Evolutionary conservation across 106 monocot species (phyloP).

Genomic region (Dendrobium huoshanense): DNA sequence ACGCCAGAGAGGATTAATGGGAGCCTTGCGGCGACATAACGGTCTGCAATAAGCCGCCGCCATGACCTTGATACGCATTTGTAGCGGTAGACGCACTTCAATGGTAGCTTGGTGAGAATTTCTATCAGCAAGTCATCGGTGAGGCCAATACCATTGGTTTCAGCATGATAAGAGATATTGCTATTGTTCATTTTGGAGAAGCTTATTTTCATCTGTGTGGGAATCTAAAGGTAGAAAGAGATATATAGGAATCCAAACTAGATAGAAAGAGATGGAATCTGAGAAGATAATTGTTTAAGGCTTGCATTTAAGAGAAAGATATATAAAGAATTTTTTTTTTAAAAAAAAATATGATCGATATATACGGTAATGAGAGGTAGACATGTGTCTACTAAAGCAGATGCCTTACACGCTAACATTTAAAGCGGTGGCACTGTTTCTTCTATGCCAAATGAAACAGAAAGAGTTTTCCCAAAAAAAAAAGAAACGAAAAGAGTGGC

Average conservation of each 20-base stretch:
- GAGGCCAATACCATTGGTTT: slow-evolving; percentile 10
- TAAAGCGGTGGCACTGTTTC: not conserved
- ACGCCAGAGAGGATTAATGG: slow-evolving; percentile 41
- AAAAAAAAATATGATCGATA: not conserved
- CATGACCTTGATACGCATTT: slow-evolving; percentile 47
- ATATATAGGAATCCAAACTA: not conserved
- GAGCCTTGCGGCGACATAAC: slow-evolving; percentile 19
- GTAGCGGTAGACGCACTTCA: slow-evolving; percentile 34
- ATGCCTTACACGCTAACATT: not conserved
- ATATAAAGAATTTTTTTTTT: not conserved
- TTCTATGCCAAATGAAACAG: not conserved
- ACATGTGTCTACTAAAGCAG: not conserved
- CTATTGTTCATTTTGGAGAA: not conserved
- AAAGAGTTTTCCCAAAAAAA: not conserved
- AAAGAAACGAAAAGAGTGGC: not conserved
- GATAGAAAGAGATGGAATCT: not conserved
- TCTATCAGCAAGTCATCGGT: slow-evolving; percentile 37
- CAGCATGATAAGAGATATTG: not conserved
- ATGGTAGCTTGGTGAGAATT: slow-evolving; percentile 41
- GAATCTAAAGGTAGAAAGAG: not conserved
- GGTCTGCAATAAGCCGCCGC: slow-evolving; percentile 29
- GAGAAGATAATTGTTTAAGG: not conserved
- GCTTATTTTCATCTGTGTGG: not conserved
- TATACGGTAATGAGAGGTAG: not conserved
- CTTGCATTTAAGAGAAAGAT: not conserved